Conservation (phyloP, 1,284 basidiomycete species). For the Abortiporus biennis region DNA sequence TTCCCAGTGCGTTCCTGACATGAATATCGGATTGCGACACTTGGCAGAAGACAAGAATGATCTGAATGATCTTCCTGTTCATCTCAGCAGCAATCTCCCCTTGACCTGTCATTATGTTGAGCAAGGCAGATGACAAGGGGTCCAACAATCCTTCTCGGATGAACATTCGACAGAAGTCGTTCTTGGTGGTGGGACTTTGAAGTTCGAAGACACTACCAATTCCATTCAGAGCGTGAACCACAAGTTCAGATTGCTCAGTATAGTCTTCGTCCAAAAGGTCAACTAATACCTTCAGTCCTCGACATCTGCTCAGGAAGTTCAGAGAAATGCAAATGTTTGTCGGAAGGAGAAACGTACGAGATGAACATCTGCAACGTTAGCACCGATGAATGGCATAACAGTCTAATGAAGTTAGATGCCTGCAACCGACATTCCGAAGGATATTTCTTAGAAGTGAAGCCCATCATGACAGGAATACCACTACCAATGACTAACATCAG, state of each 20-base stretch:
- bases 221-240: constrained; percentile 90
- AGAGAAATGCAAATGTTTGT: background rate
- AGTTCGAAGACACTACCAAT: constrained; percentile 95
- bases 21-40: constrained; percentile 92
- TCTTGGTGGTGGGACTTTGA: constrained; percentile 91
- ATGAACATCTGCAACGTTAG: constrained; percentile 98
- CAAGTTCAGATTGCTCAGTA: constrained; percentile 82
- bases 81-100: constrained; percentile 66
- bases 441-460: constrained; percentile 92
- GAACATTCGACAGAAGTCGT: constrained; percentile 98
- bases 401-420: constrained; percentile 90
- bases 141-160: constrained; percentile 92
- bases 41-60: constrained; percentile 90
- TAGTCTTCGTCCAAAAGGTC: constrained; percentile 97
- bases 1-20: constrained; percentile 87
- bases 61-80: constrained; percentile 86
- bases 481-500: constrained; percentile 29
- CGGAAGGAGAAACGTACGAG: constrained; percentile 58
- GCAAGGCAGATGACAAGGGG: constrained; percentile 83
- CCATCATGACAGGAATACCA: constrained; percentile 90
- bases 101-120: constrained; percentile 80
- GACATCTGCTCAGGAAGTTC: constrained; percentile 55
- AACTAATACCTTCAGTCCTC: constrained; percentile 89
- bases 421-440: constrained; percentile 91
- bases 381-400: constrained; percentile 89